phyloP scores from a whole-genome alignment of 108 stramenopile species.

The Stephanodiscus triporus region DNA sequence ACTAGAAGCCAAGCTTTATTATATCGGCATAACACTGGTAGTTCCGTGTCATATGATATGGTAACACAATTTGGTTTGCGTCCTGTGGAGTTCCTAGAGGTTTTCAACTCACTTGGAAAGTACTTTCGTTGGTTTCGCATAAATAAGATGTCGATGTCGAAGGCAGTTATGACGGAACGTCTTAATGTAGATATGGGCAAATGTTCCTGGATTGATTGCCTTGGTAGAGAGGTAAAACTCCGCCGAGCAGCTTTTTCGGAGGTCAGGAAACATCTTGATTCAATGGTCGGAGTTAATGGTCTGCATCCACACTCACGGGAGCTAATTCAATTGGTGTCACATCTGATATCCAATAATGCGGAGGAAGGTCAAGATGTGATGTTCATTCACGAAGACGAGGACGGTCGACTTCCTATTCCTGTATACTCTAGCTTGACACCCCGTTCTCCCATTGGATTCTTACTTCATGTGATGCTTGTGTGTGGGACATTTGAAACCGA shows the following conservation, averaged over 20 bases:
- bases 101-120: conserved; percentile 8
- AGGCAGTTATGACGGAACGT: not conserved
- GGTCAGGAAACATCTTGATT: not conserved
- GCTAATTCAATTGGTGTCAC: not conserved
- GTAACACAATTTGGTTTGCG: conserved; percentile 24
- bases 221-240: conserved; percentile 3
- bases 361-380: not conserved
- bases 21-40: not conserved
- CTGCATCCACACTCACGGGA: not conserved
- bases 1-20: conserved; percentile 8
- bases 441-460: not conserved
- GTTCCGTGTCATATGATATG: conserved; percentile 7
- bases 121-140: conserved; percentile 17
- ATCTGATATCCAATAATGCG: not conserved
- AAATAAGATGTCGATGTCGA: not conserved
- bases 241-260: not conserved
- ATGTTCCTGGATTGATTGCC: conserved; percentile 13
- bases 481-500: conserved; percentile 32
- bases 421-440: conserved; percentile 22
- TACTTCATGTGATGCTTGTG: conserved; percentile 13
- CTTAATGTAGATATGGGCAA: not conserved
- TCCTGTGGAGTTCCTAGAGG: conserved; percentile 13
- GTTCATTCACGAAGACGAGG: not conserved
- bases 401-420: conserved; percentile 3
- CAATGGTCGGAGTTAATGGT: not conserved